Base-by-base conservation (phyloP, 2,329 filamentous ascomycete species). In the Fonsecaea erecta region DNA sequence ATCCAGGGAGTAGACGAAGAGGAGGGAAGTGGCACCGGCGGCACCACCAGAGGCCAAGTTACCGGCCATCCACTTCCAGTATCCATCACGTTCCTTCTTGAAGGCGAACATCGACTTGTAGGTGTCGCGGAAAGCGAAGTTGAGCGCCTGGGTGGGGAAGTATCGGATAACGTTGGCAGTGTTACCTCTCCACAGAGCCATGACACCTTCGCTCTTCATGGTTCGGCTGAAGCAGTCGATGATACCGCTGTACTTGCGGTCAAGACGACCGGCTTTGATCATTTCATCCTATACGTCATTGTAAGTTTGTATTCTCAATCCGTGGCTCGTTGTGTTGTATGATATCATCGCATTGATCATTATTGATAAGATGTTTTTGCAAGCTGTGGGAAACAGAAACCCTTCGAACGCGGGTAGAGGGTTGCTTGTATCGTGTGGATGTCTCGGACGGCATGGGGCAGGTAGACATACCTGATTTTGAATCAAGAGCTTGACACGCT, bases 131-230 rank as follows among this genome's bases (percentile, higher is more conserved):
- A 99, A 99, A 82, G 95, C 95, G 81, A 99, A 99, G 93, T 99
- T 99, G 83, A 99, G 88, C 78, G 95, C 95, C 89, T 99, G 95
- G 83, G 95, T 99, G 76, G 95, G 95, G 92, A 99, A 99, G 88
- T 99, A 99, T 91, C 95, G 95, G 88, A 99, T 97, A 84, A 99
- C 95, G 90, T 99, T 99, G 92, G 95, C 95, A 81, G 95, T 99
- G 92, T 99, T 99, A 85, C 95, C 95, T 89, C 95, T 90, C 95
- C 95, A 99, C 78, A 99, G 88, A 73, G 94, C 89, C 83, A 95
- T 89, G 77, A 95, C 84, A 91, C 95, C 95, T 88, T 99, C 95
- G 73, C 91, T 86, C 78, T 89, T 88, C 73, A 87, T 87, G 80
- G 95, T 98, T 81, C 95, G 92, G 78, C 85, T 85, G 90, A 99